Percentiles rank a stretch among this genome's conserved stretches.
Evolutionary conservation across 2,329 filamentous ascomycete species (phyloP).

Genomic region (Cladosporium colombiae): DNA sequence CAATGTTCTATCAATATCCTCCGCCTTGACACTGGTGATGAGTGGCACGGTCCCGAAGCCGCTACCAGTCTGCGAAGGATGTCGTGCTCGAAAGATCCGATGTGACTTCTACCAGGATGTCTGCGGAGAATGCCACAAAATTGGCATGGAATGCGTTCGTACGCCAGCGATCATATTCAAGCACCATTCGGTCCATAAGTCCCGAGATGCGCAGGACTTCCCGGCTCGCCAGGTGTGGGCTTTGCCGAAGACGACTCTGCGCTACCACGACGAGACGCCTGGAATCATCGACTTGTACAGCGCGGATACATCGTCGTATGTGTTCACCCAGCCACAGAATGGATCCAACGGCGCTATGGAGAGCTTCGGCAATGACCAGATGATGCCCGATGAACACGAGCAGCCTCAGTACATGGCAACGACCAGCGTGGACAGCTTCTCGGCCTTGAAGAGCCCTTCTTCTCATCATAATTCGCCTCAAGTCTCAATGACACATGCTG

Average conservation of each 20-base stretch:
- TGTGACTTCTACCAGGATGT: slow-evolving; percentile 21
- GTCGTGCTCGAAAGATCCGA: slow-evolving; percentile 23
- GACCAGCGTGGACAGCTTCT: neutral
- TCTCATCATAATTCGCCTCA: neutral
- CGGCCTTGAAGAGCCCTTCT: neutral
- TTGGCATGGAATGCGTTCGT: slow-evolving; percentile 24
- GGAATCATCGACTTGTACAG: slow-evolving; percentile 7
- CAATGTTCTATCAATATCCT: neutral
- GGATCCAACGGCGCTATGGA: neutral
- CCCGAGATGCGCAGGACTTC: slow-evolving; percentile 6
- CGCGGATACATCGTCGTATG: neutral
- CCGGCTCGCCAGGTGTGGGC: slow-evolving; percentile 19
- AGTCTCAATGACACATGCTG: neutral
- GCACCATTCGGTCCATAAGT: slow-evolving; percentile 14
- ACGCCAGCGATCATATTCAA: slow-evolving; percentile 22
- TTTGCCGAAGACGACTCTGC: slow-evolving; percentile 2
- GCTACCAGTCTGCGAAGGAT: slow-evolving; percentile 24
- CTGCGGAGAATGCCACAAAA: slow-evolving; percentile 22
- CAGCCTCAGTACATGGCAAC: neutral
- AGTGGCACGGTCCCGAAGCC: slow-evolving; percentile 8
- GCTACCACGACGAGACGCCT: slow-evolving; percentile 22
- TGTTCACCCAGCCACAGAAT: neutral
- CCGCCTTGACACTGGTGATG: slow-evolving; percentile 4
- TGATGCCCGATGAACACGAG: neutral
- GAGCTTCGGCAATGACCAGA: neutral